Evolutionary conservation across 495 filamentous ascomycete genomes (phyloP).

Genomic region (Letharia lupina): DNA sequence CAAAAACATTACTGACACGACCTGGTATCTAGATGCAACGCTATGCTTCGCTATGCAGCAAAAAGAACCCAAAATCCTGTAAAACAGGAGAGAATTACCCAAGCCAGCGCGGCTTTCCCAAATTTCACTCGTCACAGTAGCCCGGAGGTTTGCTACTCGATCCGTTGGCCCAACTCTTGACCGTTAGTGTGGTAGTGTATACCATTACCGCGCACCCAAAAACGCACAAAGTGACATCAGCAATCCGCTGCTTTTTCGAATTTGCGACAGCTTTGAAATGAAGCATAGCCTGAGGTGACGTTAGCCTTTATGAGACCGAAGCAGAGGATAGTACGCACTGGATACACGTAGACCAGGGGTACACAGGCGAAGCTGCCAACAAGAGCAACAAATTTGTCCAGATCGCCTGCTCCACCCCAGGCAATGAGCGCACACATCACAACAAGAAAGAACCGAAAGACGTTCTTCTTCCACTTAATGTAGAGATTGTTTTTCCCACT

Average conservation of each 20-base stretch:
- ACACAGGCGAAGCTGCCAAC: conserved; percentile 98
- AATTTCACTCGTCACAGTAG: conserved; percentile 44
- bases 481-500: conserved; percentile 92
- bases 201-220: conserved; percentile 80
- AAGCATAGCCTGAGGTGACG: conserved; percentile 61
- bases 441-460: conserved; percentile 87
- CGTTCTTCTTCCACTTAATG: conserved; percentile 99
- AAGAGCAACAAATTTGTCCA: conserved; percentile 94
- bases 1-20: not conserved
- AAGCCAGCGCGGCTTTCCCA: not conserved
- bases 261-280: conserved; percentile 74
- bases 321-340: conserved; percentile 48
- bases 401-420: conserved; percentile 83
- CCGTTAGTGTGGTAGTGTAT: conserved; percentile 80
- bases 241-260: conserved; percentile 49
- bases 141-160: conserved; percentile 39
- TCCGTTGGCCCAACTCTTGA: conserved; percentile 69
- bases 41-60: conserved; percentile 19
- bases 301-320: conserved; percentile 10
- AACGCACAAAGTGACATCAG: conserved; percentile 65
- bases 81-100: not conserved
- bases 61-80: not conserved
- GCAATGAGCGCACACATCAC: conserved; percentile 75
- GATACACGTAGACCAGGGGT: conserved; percentile 94
- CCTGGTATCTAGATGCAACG: conserved; percentile 14